Evolutionary conservation across 768 basidiomycete species (phyloP), one percentile per base, ranked within the genome.

Genomic region (Amanita thiersii): DNA sequence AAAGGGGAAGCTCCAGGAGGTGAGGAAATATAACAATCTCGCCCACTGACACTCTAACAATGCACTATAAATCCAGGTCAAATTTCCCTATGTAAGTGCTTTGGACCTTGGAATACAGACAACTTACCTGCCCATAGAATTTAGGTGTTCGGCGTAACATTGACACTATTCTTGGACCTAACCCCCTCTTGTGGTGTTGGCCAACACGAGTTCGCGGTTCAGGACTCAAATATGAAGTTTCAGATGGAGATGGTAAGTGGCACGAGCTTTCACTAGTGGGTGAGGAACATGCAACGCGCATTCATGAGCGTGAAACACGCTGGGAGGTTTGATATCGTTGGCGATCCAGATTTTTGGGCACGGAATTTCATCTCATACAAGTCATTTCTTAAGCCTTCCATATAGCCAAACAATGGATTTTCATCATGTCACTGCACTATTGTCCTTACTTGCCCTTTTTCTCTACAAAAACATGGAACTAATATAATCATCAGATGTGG

Each of bases 51-150:
- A n/a, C 26, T 40, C 20, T 38, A 39, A 37, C 49, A 15, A 49
- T 25, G 31, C 1, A 10, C 7, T 39, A 35, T 6, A 28, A 7
- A 12, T 31, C 17, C 45, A 90, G 83, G 65, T 93, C 52, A 90
- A 86, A 59, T 98, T 92, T 56, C 96, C 94, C 40, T 98, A 97
- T 59, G 91, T 88, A 59, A 49, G 80, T 53, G 28, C 43, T 15
- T 38, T 28, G n/a, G 30, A 23, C 29, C 19, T 11, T 39, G 24
- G 8, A 12, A 15, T 35, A 6, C 37, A 36, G 8, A 33, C 21
- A 30, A 24, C 50, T 59, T 25, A 53, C 24, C 33, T 46, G 20
- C 40, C 12, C 24, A 1, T 53, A 96, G 91, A 78, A 97, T 58
- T 68, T 98, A 42, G 93, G 93, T 8, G 52, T 62, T 31, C 58